Conservation (phyloP, 1,284 basidiomycete species). For the Pseudomicrostroma phylloplanum region DNA sequence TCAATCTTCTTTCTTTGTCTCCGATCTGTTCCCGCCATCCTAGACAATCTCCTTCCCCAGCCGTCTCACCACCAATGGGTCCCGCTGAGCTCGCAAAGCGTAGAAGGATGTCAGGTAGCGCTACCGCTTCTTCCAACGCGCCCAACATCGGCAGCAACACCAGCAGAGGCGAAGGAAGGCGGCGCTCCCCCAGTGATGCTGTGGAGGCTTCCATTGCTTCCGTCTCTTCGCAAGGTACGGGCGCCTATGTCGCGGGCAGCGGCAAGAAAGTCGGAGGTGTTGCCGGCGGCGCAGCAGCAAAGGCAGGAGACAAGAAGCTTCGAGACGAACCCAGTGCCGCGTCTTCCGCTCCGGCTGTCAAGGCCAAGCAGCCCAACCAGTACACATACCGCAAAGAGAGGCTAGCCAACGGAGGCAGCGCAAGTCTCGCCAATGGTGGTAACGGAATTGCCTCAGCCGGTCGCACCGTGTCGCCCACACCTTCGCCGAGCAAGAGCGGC, state of each 20-base stretch:
- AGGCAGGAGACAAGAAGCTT: too few species aligned
- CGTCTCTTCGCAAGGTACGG: too few species aligned
- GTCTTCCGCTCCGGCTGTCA: conserved; percentile 11
- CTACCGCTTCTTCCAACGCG: neutral
- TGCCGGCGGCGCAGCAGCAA: too few species aligned
- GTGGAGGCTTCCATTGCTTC: too few species aligned
- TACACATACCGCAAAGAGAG: conserved; percentile 58
- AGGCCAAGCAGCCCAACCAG: conserved; percentile 56
- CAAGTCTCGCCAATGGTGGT: conserved; percentile 14
- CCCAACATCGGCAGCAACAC: too few species aligned
- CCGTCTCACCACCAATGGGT: conserved; percentile 10
- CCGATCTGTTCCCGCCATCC: neutral
- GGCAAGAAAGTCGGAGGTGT: too few species aligned
- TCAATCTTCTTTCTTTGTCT: too few species aligned
- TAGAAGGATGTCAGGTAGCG: conserved; percentile 23
- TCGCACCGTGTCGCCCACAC: conserved; percentile 31
- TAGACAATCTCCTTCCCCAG: neutral
- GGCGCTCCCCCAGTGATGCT: too few species aligned
- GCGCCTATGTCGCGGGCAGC: too few species aligned
- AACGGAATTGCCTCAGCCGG: conserved; percentile 5
- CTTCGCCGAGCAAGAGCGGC: conserved; percentile 33
- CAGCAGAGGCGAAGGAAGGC: too few species aligned
- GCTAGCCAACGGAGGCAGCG: conserved; percentile 16
- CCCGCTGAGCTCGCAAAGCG: conserved; percentile 24
- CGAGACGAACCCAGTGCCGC: too few species aligned